Conservation (phyloP, 306 rosid species). For the Dryas octopetala region DNA sequence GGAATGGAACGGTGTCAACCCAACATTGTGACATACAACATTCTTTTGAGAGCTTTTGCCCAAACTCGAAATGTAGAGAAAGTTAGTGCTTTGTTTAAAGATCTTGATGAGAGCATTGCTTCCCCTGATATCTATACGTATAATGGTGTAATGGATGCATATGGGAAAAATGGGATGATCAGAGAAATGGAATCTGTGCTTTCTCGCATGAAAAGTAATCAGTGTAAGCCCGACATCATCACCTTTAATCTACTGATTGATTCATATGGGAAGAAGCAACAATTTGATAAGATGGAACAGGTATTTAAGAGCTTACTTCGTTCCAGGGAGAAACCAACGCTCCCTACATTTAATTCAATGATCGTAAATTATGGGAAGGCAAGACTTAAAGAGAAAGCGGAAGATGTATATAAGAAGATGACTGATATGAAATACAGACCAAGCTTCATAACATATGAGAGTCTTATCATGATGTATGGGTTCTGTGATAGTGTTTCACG, state of each 20-base stretch:
- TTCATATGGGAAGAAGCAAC: slow-evolving; percentile 89
- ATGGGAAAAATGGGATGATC: slow-evolving; percentile 82
- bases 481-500: slow-evolving; percentile 68
- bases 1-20: slow-evolving; percentile 87
- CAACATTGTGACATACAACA: slow-evolving; percentile 78
- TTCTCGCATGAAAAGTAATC: slow-evolving; percentile 71
- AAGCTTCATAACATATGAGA: slow-evolving; percentile 77
- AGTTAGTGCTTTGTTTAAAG: slow-evolving; percentile 72
- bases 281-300: slow-evolving; percentile 92
- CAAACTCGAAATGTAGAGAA: slow-evolving; percentile 61
- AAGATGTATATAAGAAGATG: slow-evolving; percentile 55
- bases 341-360: slow-evolving; percentile 92
- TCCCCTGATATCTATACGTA: slow-evolving; percentile 74
- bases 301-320: slow-evolving; percentile 76
- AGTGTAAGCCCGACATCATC: slow-evolving; percentile 75
- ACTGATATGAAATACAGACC: slow-evolving; percentile 68
- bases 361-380: slow-evolving; percentile 93
- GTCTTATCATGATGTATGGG: slow-evolving; percentile 78
- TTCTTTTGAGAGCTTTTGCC: slow-evolving; percentile 84
- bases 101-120: slow-evolving; percentile 74
- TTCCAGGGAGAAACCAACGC: slow-evolving; percentile 77
- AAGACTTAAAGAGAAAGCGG: slow-evolving; percentile 67
- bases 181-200: slow-evolving; percentile 84
- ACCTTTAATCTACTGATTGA: slow-evolving; percentile 82
- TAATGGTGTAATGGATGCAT: slow-evolving; percentile 98